These are phyloP conservation scores for Trichoderma pleuroti DNA, from an alignment of 2,329 filamentous ascomycete genomes.

Conservation along the genomic window DNA sequence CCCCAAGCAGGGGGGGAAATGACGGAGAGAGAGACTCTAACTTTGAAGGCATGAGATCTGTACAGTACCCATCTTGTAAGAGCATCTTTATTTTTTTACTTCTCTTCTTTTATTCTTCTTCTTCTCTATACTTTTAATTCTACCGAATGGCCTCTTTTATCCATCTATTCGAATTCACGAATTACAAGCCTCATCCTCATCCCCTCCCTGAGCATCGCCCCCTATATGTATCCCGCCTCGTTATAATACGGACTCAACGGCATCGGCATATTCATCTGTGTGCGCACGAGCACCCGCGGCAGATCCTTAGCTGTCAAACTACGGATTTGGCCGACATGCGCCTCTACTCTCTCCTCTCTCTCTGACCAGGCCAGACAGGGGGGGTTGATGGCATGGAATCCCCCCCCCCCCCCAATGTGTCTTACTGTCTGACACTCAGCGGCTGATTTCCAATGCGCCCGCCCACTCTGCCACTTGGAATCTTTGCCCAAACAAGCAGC, in stretches of 20 bases:
- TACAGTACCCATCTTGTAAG: background rate
- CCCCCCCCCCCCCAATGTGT: background rate
- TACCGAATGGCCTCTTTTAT: background rate
- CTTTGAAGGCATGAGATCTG: background rate
- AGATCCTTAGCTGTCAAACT: conserved; percentile 8
- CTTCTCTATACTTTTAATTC: background rate
- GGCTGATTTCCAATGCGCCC: background rate
- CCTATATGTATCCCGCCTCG: background rate
- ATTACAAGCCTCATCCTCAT: background rate
- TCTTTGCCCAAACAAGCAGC: background rate
- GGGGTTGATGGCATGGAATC: background rate
- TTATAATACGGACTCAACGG: background rate
- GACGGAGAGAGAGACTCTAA: background rate
- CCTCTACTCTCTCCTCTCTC: background rate
- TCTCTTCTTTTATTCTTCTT: background rate
- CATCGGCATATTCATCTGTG: background rate
- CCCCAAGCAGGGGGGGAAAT: background rate
- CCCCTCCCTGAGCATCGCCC: background rate
- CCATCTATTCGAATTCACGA: background rate
- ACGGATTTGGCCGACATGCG: conserved; percentile 11
- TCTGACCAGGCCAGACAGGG: background rate
- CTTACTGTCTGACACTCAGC: background rate
- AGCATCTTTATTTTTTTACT: background rate
- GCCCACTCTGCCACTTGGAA: background rate
- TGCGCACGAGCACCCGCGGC: background rate